Base-by-base conservation (phyloP, 257 asterid genomes). In the Solanum chilense region DNA sequence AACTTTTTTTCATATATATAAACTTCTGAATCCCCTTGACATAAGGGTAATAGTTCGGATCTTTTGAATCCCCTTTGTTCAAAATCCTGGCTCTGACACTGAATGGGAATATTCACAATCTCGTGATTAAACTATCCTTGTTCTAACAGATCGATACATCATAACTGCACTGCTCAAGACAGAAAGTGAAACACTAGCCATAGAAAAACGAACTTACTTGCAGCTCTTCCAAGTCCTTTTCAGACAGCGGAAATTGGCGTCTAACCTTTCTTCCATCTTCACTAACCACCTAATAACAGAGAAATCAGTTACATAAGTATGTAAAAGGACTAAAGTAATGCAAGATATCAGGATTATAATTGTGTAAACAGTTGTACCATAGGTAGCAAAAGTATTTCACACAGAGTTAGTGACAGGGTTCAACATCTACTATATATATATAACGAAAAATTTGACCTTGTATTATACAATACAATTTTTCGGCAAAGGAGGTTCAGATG, bases 211-310 rank as follows among this genome's bases (percentile, higher is more conserved):
- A 49, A 89, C 97, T 66, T 89, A 96, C 99, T 90, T 96, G 97
- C 87, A 96, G 91, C 87, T 94, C 97, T 91, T 96, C 98, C 95
- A 96, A 92, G 87, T 96, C 98, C 15, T 90, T 89, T 80, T 93
- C 97, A 87, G 92, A 91, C 90, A 96, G 87, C 14, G 92, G 96
- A 88, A 90, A 90, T 74, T 85, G 92, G 83, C 98, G 98, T 88
- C 90, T 95, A 89, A 96, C 93, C 92, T 90, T 96, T 91, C 92
- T 89, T 45, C 99, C 97, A 88, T 96, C 99, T 84, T 95, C 97
- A 92, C 97, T 95, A 73, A 96, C 96, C 66, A 93, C 90, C 99
- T 96, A 91, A 8, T 74, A 89, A 33, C 75, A 87, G 78, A 86
- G 80, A 81, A 58, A 74, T 69, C 75, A 74, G 41, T 86, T 75